Evolutionary conservation across 371 early-diverging fungal species (phyloP), one percentile per base, ranked within the genome.

Genomic region (Actinomucor elegans): DNA sequence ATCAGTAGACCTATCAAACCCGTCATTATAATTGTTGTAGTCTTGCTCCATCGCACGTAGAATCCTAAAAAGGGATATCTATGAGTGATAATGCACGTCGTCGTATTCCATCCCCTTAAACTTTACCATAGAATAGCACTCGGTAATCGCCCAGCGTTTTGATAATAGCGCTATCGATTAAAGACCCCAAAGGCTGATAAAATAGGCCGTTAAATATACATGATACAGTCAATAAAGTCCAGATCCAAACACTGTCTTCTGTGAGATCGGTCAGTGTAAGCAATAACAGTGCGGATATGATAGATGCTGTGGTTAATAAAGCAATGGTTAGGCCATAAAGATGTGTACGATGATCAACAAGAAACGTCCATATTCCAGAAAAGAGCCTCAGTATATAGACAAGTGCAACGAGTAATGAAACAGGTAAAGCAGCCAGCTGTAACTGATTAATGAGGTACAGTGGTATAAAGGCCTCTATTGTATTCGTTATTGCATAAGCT

Each of bases 61-160:
- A 52, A 57, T 9, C 57, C 63, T 43, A 28, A 26, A 38, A 36
- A 49, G 18, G 48, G 38, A 31, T 26, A 21, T n/a, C 5, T 23
- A 26, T 21, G 33, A 35, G 15, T 21, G 52, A 50, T 59, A 41
- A 53, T 46, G 38, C 40, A 42, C 38, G 31, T 54, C 23, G 43
- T 43, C 17, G 17, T 50, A 17, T 42, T 31, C 24, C 3, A 29
- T 20, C 40, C 27, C 23, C 29, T 44, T 41, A 41, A 34, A 31
- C 15, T 27, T 42, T 66, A 69, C 73, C 65, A 62, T 61, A 71
- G 28, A 73, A 59, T 33, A 69, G 32, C 1, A 59, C 55, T 51
- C 64, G 53, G 51, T 64, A 73, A 33, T 73, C 69, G 4, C 65
- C 67, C 31, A 73, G 33, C 5, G 50, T 44, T 17, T 73, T 73